Base-by-base conservation (phyloP, 2,329 filamentous ascomycete genomes). In the Chaetomium olivaceum region DNA sequence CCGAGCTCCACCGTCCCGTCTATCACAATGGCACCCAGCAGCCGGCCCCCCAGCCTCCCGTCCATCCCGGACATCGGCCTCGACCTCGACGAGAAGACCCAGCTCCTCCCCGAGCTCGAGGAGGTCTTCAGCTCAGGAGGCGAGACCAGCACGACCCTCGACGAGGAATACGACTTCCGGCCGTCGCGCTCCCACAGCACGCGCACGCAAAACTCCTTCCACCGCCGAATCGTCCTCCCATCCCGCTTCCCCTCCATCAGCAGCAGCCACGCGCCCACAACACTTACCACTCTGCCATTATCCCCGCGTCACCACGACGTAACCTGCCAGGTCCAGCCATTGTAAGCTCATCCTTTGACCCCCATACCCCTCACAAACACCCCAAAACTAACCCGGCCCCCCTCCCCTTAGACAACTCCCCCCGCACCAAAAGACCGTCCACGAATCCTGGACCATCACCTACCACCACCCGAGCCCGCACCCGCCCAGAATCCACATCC, bases 401-500 rank as follows among this genome's bases (percentile, higher is more conserved):
- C n/a, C n/a, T n/a, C n/a, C 7, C 43, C 14, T 8, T 8, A 66
- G 60, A 21, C 60, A 62, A 51, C 58, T 65, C 52, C 57, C 46
- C 31, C 27, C 55, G 12, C 3, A 43, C 27, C 46, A 52, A 46
- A 62, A 62, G n/a, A 55, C 51, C 58, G 1, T 63, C 51, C 36
- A 58, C 57, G 67, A 68, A 16, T 68, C 67, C 55, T 68, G 64
- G 64, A 68, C 67, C 21, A 64, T 68, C 46, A 68, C 64, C 51
- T 67, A 67, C 59, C 64, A 68, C 60, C 60, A 55, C 50, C 67
- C 67, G 14, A 4, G 50, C 61, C 2, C 61, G n/a, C 33, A 51
- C 60, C n/a, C n/a, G n/a, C n/a, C n/a, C 6, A 33, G 2, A 4
- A 2, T 29, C 0, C 51, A 25, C 23, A 27, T 46, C 59, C 61